Base-by-base conservation (phyloP, 345 rosid genomes). In the Salix dunnii region DNA sequence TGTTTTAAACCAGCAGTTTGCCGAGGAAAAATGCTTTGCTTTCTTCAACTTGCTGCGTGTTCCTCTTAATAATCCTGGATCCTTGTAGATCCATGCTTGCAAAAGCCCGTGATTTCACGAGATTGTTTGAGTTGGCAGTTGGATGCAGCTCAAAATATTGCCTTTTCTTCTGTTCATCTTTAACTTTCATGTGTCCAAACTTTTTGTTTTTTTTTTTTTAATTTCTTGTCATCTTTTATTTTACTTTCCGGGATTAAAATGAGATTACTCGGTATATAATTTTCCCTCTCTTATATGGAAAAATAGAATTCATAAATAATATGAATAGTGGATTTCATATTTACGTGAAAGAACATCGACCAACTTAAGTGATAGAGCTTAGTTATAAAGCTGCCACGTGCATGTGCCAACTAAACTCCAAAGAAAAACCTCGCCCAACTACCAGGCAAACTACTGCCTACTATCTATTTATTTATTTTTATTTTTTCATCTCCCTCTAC, bases 91-190 rank as follows among this genome's bases (percentile, higher is more conserved):
- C 76, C 58, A 68, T 16, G 71, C 65, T 76, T 74, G 67, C 62
- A 68, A 78, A 51, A 77, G 77, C 77, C 88, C 80, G 86, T 85
- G 86, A 84, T 76, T 67, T 88, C 91, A 87, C 89, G 80, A 76
- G 89, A 82, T 76, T 28, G 67, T 77, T 77, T 82, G 76, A 75
- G 83, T 77, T 67, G 85, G 79, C 79, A 78, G 90, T 75, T 86
- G 70, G 83, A 78, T 72, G 79, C 86, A 77, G 72, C 85, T 74
- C 65, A 74, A 51, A 31, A 77, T 74, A 43, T 72, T 55, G 70
- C 62, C 10, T 72, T 69, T 73, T n/a, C 75, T 73, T 11, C 75
- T 68, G 60, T 82, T 85, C 68, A 74, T 62, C 76, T 70, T 9
- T 6, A 68, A 33, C 80, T 80, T 84, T 84, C 83, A 75, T 82